Conservation (phyloP, 306 rosid species). For the Vachellia pachyceras region DNA sequence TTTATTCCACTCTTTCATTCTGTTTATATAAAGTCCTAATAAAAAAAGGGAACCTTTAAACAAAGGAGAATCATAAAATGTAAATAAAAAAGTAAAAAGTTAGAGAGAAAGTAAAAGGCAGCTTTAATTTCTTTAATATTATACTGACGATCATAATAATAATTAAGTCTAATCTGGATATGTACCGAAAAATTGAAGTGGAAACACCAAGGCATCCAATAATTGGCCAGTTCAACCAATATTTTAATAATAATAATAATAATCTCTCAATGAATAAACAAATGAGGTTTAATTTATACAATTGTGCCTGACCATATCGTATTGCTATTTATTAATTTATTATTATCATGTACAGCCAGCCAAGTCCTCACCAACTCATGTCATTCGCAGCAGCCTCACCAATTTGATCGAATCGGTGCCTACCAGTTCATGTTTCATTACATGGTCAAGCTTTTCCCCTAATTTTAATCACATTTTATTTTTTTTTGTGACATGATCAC, state of each 20-base stretch:
- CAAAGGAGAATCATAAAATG: slow-evolving; percentile 14
- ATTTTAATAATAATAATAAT: slow-evolving; percentile 21
- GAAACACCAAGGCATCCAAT: neutral
- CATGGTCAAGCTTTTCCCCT: slow-evolving; percentile 36
- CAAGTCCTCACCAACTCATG: slow-evolving; percentile 59
- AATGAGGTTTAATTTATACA: neutral
- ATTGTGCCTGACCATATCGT: slow-evolving; percentile 22
- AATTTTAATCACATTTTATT: neutral
- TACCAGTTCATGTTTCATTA: slow-evolving; percentile 38
- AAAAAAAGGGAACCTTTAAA: neutral
- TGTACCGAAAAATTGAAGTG: slow-evolving; percentile 24
- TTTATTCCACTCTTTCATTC: neutral
- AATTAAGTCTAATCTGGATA: neutral
- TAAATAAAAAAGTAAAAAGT: neutral
- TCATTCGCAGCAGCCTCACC: slow-evolving; percentile 40
- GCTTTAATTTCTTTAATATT: neutral
- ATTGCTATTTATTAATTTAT: too few species aligned
- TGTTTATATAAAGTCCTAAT: neutral
- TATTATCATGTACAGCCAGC: slow-evolving; percentile 35
- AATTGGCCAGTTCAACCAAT: slow-evolving; percentile 42
- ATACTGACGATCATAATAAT: neutral
- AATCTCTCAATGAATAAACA: too few species aligned
- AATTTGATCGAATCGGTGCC: slow-evolving; percentile 42
- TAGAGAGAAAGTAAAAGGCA: neutral
- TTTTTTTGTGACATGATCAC: neutral